A percentile compares a stretch with the other conserved stretches of the same genome.
phyloP scores from a whole-genome alignment of 1,284 basidiomycete genomes.

The Heterobasidion parviporum region DNA sequence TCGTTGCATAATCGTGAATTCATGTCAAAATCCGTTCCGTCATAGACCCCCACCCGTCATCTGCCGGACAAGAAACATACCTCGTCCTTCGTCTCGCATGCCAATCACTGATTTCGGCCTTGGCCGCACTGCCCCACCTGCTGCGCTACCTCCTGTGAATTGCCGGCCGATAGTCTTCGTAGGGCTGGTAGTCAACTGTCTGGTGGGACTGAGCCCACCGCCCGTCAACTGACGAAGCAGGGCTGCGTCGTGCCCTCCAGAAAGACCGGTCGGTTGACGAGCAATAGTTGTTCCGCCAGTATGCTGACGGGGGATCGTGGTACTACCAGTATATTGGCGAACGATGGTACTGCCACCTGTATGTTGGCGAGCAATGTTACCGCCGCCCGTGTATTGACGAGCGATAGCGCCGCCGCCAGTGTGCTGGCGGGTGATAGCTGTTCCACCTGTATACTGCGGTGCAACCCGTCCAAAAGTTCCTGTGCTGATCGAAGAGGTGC shows the following conservation, averaged over 20 bases:
- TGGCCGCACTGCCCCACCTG: slow-evolving; percentile 12
- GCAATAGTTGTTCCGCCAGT: slow-evolving; percentile 71
- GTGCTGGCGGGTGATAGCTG: too few relatives aligned
- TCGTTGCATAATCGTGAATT: background rate
- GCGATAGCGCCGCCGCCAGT: background rate
- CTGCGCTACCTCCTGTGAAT: slow-evolving; percentile 13
- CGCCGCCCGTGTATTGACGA: slow-evolving; percentile 25
- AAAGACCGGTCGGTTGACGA: slow-evolving; percentile 63
- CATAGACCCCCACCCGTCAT: slow-evolving; percentile 49
- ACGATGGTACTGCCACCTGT: background rate
- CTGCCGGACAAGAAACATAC: slow-evolving; percentile 43
- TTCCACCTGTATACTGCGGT: slow-evolving; percentile 13
- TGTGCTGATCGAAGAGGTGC: slow-evolving; percentile 33
- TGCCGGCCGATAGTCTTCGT: slow-evolving; percentile 18
- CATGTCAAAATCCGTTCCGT: background rate
- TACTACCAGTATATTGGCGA: slow-evolving; percentile 59
- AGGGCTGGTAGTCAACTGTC: slow-evolving; percentile 31
- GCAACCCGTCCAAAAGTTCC: slow-evolving; percentile 24
- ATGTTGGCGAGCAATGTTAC: slow-evolving; percentile 31
- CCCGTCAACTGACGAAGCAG: slow-evolving; percentile 57
- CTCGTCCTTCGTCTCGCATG: slow-evolving; percentile 26
- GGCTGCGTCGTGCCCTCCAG: slow-evolving; percentile 32
- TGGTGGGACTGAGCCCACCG: slow-evolving; percentile 54
- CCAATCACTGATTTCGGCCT: slow-evolving; percentile 29
- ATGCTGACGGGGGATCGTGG: slow-evolving; percentile 60